Evolutionary conservation across 441 rosid species (phyloP).

Genomic region (Populus tomentosa): DNA sequence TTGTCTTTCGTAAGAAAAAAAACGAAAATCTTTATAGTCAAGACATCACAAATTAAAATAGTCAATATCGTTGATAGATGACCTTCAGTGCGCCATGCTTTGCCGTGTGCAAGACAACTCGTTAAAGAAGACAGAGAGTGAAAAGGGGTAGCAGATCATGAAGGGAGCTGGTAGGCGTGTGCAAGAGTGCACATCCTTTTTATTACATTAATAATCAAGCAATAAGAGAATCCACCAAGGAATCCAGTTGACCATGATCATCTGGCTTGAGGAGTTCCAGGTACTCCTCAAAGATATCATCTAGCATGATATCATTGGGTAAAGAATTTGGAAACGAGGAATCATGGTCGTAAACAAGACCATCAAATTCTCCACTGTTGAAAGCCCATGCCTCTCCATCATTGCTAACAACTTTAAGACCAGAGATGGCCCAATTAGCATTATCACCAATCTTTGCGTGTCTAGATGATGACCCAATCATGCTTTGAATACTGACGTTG

Average conservation of each 20-base stretch:
- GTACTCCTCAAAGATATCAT: conserved; percentile 23
- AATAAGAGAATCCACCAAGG: conserved; percentile 25
- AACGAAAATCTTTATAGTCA: too few species aligned
- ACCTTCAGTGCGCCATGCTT: too few species aligned
- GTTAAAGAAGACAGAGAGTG: too few species aligned
- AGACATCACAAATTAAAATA: too few species aligned
- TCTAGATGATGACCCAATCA: neutral
- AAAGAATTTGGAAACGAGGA: neutral
- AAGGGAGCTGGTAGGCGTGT: neutral
- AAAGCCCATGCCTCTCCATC: neutral
- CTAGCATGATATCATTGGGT: conserved; percentile 1
- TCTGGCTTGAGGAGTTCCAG: conserved; percentile 22
- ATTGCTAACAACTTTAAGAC: neutral
- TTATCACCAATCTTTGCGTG: neutral
- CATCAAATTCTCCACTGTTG: neutral
- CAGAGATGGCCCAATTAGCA: neutral
- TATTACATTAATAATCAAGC: conserved; percentile 8
- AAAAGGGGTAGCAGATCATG: neutral
- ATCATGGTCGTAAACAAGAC: neutral
- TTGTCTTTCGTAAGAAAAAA: too few species aligned
- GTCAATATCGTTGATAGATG: too few species aligned
- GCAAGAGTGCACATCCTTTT: neutral
- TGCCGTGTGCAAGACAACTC: too few species aligned
- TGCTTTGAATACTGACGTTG: neutral
- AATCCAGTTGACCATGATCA: conserved; percentile 5